Evolutionary conservation across 2,329 filamentous ascomycete species (phyloP).

Genomic region (Reticulascus tulasneorum): DNA sequence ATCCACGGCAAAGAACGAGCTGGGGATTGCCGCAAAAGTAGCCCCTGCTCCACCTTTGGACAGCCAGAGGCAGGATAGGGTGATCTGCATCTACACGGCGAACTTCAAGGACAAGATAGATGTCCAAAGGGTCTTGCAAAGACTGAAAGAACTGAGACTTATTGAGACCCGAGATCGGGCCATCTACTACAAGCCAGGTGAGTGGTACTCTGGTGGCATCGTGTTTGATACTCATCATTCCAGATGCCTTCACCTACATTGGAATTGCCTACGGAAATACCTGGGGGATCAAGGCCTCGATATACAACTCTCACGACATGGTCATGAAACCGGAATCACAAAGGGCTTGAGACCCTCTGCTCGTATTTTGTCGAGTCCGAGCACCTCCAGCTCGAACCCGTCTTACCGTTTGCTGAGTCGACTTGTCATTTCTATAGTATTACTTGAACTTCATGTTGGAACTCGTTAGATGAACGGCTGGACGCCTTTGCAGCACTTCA

Average conservation of each 20-base stretch:
- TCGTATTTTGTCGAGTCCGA: too few species aligned
- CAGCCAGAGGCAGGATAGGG: conserved; percentile 39
- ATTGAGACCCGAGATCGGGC: conserved; percentile 40
- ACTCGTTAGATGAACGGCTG: too few species aligned
- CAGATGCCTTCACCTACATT: conserved; percentile 66
- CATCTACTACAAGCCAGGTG: conserved; percentile 77
- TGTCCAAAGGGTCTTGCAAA: conserved; percentile 62
- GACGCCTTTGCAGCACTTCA: too few species aligned
- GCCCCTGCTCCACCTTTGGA: conserved; percentile 50
- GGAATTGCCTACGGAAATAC: conserved; percentile 57
- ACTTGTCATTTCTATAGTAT: too few species aligned
- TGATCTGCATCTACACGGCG: conserved; percentile 75
- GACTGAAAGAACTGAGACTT: conserved; percentile 59
- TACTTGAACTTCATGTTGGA: too few species aligned
- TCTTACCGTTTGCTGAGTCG: too few species aligned
- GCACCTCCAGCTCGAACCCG: too few species aligned
- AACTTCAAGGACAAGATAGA: conserved; percentile 69
- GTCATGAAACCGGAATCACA: too few species aligned
- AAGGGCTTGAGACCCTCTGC: too few species aligned
- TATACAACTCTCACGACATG: conserved; percentile 46
- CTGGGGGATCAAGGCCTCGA: conserved; percentile 58
- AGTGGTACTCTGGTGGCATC: conserved; percentile 22
- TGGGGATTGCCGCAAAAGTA: conserved; percentile 73
- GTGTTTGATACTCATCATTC: neutral
- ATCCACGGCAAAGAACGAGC: conserved; percentile 62